Conservation (phyloP, 1,139 yeast genomes). For the Geotrichum phurueaensis region DNA sequence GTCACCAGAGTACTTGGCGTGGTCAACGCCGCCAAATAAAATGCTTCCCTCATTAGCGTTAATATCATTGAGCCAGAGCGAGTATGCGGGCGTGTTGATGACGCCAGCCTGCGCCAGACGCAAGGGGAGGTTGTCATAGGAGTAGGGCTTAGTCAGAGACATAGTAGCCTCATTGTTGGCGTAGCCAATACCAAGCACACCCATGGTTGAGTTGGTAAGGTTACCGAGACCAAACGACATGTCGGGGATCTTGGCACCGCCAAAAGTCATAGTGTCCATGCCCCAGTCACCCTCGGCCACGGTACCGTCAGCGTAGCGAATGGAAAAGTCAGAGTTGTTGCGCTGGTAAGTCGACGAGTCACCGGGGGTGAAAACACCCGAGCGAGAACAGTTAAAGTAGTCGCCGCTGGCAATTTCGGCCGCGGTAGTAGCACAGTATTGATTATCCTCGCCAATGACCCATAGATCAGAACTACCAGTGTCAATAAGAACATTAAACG, state of each 20-base stretch:
- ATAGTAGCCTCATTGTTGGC: constrained; percentile 22
- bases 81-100: constrained; percentile 46
- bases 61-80: constrained; percentile 46
- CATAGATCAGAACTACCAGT: constrained; percentile 69
- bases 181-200: constrained; percentile 33
- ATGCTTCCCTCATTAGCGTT: constrained; percentile 44
- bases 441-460: constrained; percentile 41
- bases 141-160: constrained; percentile 19
- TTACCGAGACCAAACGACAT: constrained; percentile 32
- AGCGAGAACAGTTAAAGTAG: constrained; percentile 13
- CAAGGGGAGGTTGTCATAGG: constrained; percentile 43
- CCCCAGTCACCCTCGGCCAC: constrained; percentile 47
- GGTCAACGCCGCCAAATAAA: constrained; percentile 56
- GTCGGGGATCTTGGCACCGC: constrained; percentile 17
- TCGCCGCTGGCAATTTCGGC: constrained; percentile 31
- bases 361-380: constrained; percentile 12
- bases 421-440: constrained; percentile 27
- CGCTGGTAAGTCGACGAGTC: constrained; percentile 12
- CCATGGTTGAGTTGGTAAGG: constrained; percentile 30
- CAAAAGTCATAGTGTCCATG: constrained; percentile 37
- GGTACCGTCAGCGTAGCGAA: constrained; percentile 28
- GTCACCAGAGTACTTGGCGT: constrained; percentile 46
- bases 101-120: constrained; percentile 44
- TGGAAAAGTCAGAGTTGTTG: constrained; percentile 23
- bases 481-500: constrained; percentile 51